Percentiles rank a stretch among this genome's conserved stretches.
Conservation (phyloP, 2,329 filamentous ascomycete species). For the Cladophialophora chaetospira region DNA sequence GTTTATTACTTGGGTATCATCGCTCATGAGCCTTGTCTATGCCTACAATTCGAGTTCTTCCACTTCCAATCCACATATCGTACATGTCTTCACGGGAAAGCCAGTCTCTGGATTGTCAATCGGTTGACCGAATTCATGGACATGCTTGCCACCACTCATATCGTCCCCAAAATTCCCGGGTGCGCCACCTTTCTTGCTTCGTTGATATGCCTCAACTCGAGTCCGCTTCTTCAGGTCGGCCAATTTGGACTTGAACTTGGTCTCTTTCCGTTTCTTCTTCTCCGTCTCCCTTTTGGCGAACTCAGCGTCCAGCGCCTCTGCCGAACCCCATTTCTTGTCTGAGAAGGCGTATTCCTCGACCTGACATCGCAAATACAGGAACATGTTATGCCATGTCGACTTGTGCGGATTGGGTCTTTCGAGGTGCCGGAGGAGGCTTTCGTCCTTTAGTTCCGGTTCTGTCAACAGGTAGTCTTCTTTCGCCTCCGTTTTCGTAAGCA, state of each 20-base stretch:
- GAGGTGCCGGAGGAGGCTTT: slow-evolving; percentile 81
- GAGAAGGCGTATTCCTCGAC: slow-evolving; percentile 91
- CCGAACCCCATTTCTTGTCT: slow-evolving; percentile 81
- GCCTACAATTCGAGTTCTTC: slow-evolving; percentile 64
- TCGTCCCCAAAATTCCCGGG: slow-evolving; percentile 72
- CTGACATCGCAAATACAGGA: slow-evolving; percentile 90
- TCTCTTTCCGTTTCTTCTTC: slow-evolving; percentile 83
- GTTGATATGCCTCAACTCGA: slow-evolving; percentile 81
- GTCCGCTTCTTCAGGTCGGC: slow-evolving; percentile 91
- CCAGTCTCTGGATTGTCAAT: slow-evolving; percentile 60
- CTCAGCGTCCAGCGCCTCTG: slow-evolving; percentile 83
- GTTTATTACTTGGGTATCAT: neutral
- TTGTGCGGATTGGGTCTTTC: slow-evolving; percentile 93
- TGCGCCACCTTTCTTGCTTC: slow-evolving; percentile 59
- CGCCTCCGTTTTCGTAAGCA: slow-evolving; percentile 95
- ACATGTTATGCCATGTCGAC: slow-evolving; percentile 97
- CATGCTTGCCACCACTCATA: slow-evolving; percentile 71
- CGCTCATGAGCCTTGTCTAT: neutral
- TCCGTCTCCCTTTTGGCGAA: slow-evolving; percentile 77
- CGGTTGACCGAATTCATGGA: slow-evolving; percentile 77
- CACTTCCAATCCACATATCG: slow-evolving; percentile 68
- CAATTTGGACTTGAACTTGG: slow-evolving; percentile 87
- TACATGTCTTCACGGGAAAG: slow-evolving; percentile 69
- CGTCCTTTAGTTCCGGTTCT: slow-evolving; percentile 88
- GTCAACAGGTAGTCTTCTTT: slow-evolving; percentile 94